Percentiles rank a stretch among this genome's conserved stretches.
Evolutionary conservation across 176 grass and related monocot genomes (phyloP).

Genomic region (Eleusine coracana): DNA sequence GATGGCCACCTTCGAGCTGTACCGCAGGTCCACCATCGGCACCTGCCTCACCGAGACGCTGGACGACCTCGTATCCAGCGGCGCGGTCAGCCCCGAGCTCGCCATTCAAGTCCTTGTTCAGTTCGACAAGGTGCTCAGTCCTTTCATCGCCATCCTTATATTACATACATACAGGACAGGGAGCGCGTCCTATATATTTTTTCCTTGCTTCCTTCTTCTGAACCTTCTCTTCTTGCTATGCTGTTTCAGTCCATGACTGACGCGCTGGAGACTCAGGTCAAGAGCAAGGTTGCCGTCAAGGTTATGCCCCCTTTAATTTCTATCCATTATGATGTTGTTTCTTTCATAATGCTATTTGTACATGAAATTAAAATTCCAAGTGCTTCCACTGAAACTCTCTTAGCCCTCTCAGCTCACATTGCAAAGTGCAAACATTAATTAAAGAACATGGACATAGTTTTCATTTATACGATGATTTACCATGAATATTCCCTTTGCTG

Average conservation of each 20-base stretch:
- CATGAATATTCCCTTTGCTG: background rate
- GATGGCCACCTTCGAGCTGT: constrained; percentile 84
- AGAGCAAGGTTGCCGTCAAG: constrained; percentile 80
- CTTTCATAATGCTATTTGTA: too few relatives aligned
- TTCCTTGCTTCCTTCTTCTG: background rate
- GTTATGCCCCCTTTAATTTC: constrained; percentile 22
- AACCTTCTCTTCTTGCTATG: constrained; percentile 20
- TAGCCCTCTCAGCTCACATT: background rate
- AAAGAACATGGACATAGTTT: background rate
- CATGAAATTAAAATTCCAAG: too few relatives aligned
- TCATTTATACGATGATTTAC: too few relatives aligned
- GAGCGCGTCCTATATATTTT: too few relatives aligned
- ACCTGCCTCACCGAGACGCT: constrained; percentile 74
- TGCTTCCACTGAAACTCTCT: background rate
- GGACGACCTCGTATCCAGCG: constrained; percentile 79
- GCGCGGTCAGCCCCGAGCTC: constrained; percentile 65
- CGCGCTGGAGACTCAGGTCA: constrained; percentile 71
- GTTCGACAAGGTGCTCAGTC: constrained; percentile 72
- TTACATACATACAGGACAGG: too few relatives aligned
- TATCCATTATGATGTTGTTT: background rate
- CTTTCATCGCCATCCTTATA: too few relatives aligned
- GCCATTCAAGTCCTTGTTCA: constrained; percentile 85
- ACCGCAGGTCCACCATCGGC: constrained; percentile 75
- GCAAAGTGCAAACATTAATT: background rate
- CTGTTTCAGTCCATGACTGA: constrained; percentile 68